Base-by-base conservation (phyloP, 495 filamentous ascomycete species). In the Penicillium fimorum region DNA sequence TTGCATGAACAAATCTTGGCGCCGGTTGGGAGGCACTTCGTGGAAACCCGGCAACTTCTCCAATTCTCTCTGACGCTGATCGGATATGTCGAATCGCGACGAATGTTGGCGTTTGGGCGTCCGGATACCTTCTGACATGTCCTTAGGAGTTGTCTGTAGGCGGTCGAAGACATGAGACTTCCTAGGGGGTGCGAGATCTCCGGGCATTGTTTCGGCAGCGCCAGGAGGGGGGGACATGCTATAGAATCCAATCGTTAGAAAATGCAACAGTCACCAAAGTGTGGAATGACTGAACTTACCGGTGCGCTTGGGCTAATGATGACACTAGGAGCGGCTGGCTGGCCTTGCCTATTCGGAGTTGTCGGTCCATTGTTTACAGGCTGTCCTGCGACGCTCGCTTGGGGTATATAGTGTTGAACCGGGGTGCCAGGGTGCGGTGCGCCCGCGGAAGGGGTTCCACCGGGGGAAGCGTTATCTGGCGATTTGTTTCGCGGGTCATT, bases 1-100 rank as follows among this genome's bases (percentile, higher is more conserved):
- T 71, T 97, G 92, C 93, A 99, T 96, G 76, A 99, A 99, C 17
- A 99, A 82, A 42, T 97, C 94, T 76, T 99, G 93, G 50, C 94
- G 88, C 35, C 92, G 84, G 60, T 96, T 92, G 18, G 94, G 95
- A 10, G 93, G 87, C 47, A 97, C 94, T 74, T 99, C 94, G 69
- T 97, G 94, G 76, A 99, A 99, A n/a, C 94, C 93, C 1, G 92
- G 92, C 12, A 97, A 79, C 75, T 99, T 99, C 68, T 97, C 95
- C 42, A 99, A 77, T 74, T 99, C 94, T 61, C 94, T 82, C 68
- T 96, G 91, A 47, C 84, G 79, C 67, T 88, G 85, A 53, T 95
- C 91, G 6, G 94, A 99, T 58, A 99, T 94, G 67, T 97, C 93
- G 68, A 99, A 97, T 58, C 95, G 84, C 18, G 94, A 99, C 25